Percentiles rank a stretch among this genome's conserved stretches.
phyloP scores from a whole-genome alignment of 768 basidiomycete species.

The Solioccasus polychromus region DNA sequence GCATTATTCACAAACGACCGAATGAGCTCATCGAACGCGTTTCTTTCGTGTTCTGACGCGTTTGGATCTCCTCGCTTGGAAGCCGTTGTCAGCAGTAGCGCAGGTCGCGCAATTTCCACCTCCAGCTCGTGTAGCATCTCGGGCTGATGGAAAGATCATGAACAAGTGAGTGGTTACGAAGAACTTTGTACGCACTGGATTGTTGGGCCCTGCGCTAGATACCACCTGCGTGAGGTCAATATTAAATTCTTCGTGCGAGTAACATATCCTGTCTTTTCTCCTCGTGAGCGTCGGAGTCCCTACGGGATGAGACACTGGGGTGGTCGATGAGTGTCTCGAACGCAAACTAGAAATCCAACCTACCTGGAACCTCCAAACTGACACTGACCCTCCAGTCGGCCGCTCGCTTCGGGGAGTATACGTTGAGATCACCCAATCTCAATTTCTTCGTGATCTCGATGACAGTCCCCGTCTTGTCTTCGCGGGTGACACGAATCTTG shows the following conservation, averaged over 20 bases:
- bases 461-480: conserved; percentile 67
- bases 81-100: conserved; percentile 68
- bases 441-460: conserved; percentile 74
- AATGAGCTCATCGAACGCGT: conserved; percentile 87
- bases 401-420: conserved; percentile 74
- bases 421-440: conserved; percentile 82
- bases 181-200: conserved; percentile 43
- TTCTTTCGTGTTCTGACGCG: conserved; percentile 59
- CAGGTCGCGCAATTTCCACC: conserved; percentile 76
- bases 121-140: conserved; percentile 85
- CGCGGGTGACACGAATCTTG: conserved; percentile 81
- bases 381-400: conserved; percentile 96
- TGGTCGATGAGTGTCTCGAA: conserved; percentile 1
- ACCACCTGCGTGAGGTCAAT: conserved; percentile 95
- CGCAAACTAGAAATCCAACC: conserved; percentile 24
- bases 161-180: background rate
- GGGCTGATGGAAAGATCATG: conserved; percentile 34
- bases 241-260: conserved; percentile 88
- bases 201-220: conserved; percentile 44
- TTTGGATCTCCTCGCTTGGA: conserved; percentile 61
- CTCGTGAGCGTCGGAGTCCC: conserved; percentile 60
- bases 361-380: conserved; percentile 86
- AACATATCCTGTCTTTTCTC: conserved; percentile 89
- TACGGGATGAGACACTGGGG: conserved; percentile 63
- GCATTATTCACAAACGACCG: conserved; percentile 92